Evolutionary conservation across 768 basidiomycete genomes (phyloP).

Genomic region (Boletus subcaerulescens): DNA sequence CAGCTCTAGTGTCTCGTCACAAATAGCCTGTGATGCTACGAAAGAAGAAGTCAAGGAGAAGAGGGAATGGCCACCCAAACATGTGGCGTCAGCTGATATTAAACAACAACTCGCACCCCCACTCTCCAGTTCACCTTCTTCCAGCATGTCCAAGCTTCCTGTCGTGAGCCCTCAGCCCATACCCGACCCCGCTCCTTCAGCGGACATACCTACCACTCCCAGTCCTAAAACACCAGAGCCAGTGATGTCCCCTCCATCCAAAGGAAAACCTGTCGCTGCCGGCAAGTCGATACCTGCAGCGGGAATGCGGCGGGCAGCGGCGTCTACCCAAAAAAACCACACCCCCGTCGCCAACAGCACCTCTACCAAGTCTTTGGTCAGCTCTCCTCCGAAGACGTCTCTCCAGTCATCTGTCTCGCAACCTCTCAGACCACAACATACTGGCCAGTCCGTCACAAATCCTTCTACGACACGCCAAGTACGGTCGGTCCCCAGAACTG

Average conservation of each 20-base stretch:
- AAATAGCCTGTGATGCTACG: constrained; percentile 58
- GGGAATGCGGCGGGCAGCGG: constrained; percentile 14
- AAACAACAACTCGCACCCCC: constrained; percentile 37
- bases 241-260: constrained; percentile 20
- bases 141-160: constrained; percentile 17
- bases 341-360: constrained; percentile 17
- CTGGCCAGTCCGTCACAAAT: constrained; percentile 38
- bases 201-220: constrained; percentile 18
- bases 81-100: constrained; percentile 30
- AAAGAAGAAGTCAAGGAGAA: constrained; percentile 69
- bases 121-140: constrained; percentile 34
- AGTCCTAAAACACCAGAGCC: constrained; percentile 22
- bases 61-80: constrained; percentile 74
- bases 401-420: constrained; percentile 37
- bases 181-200: constrained; percentile 20
- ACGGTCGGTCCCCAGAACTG: constrained; percentile 26
- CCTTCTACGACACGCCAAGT: constrained; percentile 26
- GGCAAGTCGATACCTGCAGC: constrained; percentile 25
- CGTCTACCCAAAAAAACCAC: constrained; percentile 32
- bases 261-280: constrained; percentile 12
- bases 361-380: constrained; percentile 18
- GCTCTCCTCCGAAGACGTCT: constrained; percentile 30
- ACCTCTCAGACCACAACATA: constrained; percentile 38
- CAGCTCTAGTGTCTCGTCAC: constrained; percentile 65
- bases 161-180: constrained; percentile 31